Conservation (phyloP, 345 rosid species). For the Cardamine occulta region DNA sequence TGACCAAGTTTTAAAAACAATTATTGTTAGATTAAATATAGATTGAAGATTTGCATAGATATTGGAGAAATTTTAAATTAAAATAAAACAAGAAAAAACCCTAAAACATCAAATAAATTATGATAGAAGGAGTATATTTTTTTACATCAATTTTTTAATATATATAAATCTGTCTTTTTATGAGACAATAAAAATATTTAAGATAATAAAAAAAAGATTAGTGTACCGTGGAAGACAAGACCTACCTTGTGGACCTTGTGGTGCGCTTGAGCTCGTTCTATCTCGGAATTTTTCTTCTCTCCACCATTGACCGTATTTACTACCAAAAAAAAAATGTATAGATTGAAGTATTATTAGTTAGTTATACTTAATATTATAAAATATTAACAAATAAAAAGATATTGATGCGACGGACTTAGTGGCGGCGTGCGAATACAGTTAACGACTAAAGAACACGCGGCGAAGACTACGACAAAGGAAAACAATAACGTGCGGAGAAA, state of each 20-base stretch:
- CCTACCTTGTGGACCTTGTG: conserved; percentile 37
- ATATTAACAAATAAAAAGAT: background rate
- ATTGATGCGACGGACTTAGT: conserved; percentile 44
- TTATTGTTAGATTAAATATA: too few species aligned
- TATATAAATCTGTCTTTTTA: background rate
- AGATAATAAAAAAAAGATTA: background rate
- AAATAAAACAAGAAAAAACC: too few species aligned
- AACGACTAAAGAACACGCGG: conserved; percentile 43
- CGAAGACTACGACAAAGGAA: conserved; percentile 31
- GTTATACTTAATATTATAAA: background rate
- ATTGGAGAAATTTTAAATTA: too few species aligned
- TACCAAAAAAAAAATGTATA: background rate
- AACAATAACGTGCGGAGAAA: conserved; percentile 13
- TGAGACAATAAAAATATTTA: background rate
- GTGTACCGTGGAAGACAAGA: background rate
- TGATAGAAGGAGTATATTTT: too few species aligned
- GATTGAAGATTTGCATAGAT: too few species aligned
- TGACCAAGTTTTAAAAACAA: too few species aligned
- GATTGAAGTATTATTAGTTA: background rate
- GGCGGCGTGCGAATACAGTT: conserved; percentile 46
- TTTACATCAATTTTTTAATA: background rate
- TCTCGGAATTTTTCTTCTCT: conserved; percentile 11
- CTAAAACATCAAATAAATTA: too few species aligned
- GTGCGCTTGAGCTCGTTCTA: conserved; percentile 32
- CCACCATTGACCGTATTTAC: conserved; percentile 35